A percentile compares a stretch with the other conserved stretches of the same genome.
These are phyloP conservation scores for Phytopythium mirpurense DNA, from an alignment of 352 stramenopile species.

Conservation along the genomic window DNA sequence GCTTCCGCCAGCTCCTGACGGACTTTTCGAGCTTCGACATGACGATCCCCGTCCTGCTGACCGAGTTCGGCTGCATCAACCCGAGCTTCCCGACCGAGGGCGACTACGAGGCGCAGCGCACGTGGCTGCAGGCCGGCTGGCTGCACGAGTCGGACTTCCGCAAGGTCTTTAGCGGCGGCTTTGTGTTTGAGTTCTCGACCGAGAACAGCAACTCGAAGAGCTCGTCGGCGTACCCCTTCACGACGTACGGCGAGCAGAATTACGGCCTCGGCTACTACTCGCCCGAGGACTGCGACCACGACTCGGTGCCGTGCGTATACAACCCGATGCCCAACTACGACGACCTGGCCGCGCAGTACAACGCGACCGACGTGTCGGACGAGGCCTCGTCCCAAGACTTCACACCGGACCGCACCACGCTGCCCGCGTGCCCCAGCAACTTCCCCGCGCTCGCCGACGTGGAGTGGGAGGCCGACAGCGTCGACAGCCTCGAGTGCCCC, in stretches of 20 bases:
- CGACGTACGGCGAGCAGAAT: constrained; percentile 61
- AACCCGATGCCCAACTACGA: constrained; percentile 79
- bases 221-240: constrained; percentile 65
- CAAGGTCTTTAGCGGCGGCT: constrained; percentile 58
- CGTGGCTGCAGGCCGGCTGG: constrained; percentile 57
- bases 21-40: constrained; percentile 53
- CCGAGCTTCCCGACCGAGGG: constrained; percentile 48
- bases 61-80: constrained; percentile 78
- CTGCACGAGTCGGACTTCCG: constrained; percentile 39
- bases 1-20: constrained; percentile 44
- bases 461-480: constrained; percentile 35
- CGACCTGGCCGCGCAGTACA: constrained; percentile 51
- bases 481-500: constrained; percentile 23
- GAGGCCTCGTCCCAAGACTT: constrained; percentile 31
- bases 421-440: constrained; percentile 27
- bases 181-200: constrained; percentile 82
- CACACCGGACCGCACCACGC: constrained; percentile 20
- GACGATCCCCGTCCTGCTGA: constrained; percentile 73
- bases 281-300: constrained; percentile 65
- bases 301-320: constrained; percentile 46
- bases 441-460: constrained; percentile 30
- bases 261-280: constrained; percentile 87
- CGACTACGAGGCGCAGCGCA: constrained; percentile 59
- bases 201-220: constrained; percentile 62
- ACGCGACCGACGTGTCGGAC: constrained; percentile 22